These are phyloP conservation scores for Wallacemonas rigidus DNA, from an alignment of 208 protist genomes.

Conservation along the genomic window DNA sequence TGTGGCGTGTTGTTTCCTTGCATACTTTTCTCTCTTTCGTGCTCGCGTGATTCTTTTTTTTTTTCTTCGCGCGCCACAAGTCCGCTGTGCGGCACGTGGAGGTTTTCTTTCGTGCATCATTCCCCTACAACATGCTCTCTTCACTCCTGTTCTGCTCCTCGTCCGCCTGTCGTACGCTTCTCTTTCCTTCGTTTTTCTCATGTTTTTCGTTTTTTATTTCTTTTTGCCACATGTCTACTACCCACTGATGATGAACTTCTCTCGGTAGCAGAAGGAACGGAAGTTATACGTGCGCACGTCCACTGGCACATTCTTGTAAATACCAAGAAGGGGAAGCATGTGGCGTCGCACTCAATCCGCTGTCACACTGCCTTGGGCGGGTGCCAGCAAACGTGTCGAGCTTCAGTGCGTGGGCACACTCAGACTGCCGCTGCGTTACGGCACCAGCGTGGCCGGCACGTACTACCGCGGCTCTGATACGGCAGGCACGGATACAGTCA, in stretches of 20 bases:
- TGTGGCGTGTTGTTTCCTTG: too few relatives aligned
- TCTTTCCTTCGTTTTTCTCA: slow-evolving; percentile 9
- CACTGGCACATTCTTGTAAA: neutral
- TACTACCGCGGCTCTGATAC: slow-evolving; percentile 82
- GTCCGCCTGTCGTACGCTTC: neutral
- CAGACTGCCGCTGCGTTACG: slow-evolving; percentile 35
- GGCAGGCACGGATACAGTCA: slow-evolving; percentile 59
- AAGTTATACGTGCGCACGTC: slow-evolving; percentile 4
- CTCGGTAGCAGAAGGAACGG: neutral
- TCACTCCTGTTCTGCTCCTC: too few relatives aligned
- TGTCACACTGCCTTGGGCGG: neutral
- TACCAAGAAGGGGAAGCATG: slow-evolving; percentile 9
- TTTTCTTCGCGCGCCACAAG: too few relatives aligned
- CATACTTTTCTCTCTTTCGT: too few relatives aligned
- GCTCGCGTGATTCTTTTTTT: too few relatives aligned
- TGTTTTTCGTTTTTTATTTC: neutral
- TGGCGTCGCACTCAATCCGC: slow-evolving; percentile 5
- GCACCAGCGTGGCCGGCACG: slow-evolving; percentile 75
- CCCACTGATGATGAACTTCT: too few relatives aligned
- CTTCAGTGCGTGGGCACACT: slow-evolving; percentile 10
- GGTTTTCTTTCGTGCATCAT: too few relatives aligned
- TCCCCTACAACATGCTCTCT: too few relatives aligned
- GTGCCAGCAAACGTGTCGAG: slow-evolving; percentile 15
- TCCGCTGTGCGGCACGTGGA: too few relatives aligned
- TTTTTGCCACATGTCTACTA: too few relatives aligned